phyloP scores from a whole-genome alignment of 2,329 filamentous ascomycete species.

The Diaporthe citriasiana region DNA sequence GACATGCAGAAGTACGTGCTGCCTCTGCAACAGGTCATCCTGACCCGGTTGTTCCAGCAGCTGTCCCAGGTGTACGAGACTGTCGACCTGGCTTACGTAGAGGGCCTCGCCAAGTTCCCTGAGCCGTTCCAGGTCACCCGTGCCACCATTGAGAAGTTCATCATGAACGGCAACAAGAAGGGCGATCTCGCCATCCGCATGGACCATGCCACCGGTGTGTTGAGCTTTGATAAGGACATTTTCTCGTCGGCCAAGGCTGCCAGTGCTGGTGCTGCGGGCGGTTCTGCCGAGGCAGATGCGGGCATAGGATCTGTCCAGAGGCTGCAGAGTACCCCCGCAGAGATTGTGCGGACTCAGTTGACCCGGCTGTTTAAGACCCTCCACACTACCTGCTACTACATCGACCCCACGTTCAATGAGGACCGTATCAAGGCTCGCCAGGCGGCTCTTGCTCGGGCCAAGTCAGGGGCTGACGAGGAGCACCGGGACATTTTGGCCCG shows the following conservation, averaged over 20 bases:
- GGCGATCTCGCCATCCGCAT: constrained; percentile 96
- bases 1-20: constrained; percentile 98
- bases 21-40: constrained; percentile 97
- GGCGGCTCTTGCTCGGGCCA: constrained; percentile 83
- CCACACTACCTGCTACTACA: constrained; percentile 94
- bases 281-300: constrained; percentile 88
- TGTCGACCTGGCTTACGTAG: constrained; percentile 93
- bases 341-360: constrained; percentile 96
- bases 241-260: constrained; percentile 97
- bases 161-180: constrained; percentile 99
- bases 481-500: constrained; percentile 87
- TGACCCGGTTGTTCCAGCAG: constrained; percentile 98
- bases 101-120: constrained; percentile 94
- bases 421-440: constrained; percentile 83
- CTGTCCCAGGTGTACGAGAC: constrained; percentile 99
- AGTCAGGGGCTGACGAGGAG: constrained; percentile 91
- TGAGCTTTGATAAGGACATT: constrained; percentile 98
- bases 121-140: constrained; percentile 94
- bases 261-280: constrained; percentile 85
- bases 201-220: constrained; percentile 92
- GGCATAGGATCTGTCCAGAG: constrained; percentile 82
- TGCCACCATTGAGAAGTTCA: constrained; percentile 98
- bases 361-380: constrained; percentile 92
- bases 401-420: constrained; percentile 91
- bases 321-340: constrained; percentile 96